These are phyloP conservation scores for Cyberlindnera maritima DNA, from an alignment of 805 yeast genomes.

Conservation along the genomic window DNA sequence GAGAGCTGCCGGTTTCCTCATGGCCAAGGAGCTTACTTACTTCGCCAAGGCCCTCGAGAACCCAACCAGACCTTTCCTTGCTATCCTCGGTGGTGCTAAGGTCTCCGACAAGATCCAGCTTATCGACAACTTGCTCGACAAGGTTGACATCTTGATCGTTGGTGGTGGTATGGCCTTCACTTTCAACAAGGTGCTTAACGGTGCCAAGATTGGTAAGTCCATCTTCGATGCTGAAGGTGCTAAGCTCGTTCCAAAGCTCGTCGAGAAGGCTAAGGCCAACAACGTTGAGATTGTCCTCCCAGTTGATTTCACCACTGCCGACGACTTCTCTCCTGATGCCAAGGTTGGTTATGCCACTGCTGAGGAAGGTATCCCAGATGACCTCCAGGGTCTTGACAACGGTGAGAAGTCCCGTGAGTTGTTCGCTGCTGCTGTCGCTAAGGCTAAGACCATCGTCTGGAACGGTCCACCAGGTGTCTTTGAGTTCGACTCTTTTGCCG, in stretches of 20 bases:
- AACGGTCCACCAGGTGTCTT: conserved; percentile 99
- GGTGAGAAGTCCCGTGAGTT: conserved; percentile 87
- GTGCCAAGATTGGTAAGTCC: conserved; percentile 87
- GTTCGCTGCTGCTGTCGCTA: conserved; percentile 77
- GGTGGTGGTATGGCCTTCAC: conserved; percentile 99
- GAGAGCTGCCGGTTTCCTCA: conserved; percentile 98
- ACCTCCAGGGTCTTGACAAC: conserved; percentile 93
- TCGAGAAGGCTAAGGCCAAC: conserved; percentile 96
- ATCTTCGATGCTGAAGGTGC: conserved; percentile 93
- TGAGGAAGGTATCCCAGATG: conserved; percentile 89
- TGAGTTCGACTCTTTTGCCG: conserved; percentile 90
- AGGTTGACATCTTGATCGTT: conserved; percentile 89
- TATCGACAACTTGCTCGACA: conserved; percentile 94
- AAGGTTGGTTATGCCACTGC: conserved; percentile 79
- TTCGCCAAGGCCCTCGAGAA: conserved; percentile 98
- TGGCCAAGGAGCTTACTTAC: conserved; percentile 95
- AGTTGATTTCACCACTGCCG: conserved; percentile 94
- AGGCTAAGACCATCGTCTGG: conserved; percentile 98
- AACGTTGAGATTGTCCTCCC: conserved; percentile 92
- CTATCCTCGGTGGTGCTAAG: conserved; percentile 99
- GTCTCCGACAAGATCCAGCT: conserved; percentile 98
- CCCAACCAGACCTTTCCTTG: conserved; percentile 98
- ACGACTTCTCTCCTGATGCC: conserved; percentile 91
- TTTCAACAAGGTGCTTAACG: conserved; percentile 89
- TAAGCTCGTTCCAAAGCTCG: conserved; percentile 85